Percentiles rank a stretch among this genome's conserved stretches.
phyloP scores from a whole-genome alignment of 192 early-diverging fungal genomes.

The Podila epigama region DNA sequence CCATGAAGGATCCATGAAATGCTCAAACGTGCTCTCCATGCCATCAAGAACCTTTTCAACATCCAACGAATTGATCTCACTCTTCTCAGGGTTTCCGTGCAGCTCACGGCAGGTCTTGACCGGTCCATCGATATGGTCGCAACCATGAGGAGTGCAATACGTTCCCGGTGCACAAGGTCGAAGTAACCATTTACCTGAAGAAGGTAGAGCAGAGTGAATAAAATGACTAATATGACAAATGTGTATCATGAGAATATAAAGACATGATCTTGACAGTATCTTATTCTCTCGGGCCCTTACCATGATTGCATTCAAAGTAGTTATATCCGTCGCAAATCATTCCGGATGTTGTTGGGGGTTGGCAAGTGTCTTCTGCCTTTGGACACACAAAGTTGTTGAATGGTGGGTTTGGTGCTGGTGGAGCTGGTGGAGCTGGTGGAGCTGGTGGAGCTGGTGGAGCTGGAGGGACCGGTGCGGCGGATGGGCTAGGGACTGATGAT shows the following conservation, averaged over 20 bases:
- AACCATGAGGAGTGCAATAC: conserved; percentile 24
- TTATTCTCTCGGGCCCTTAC: too few species aligned
- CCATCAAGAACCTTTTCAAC: conserved; percentile 7
- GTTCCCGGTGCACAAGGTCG: conserved; percentile 27
- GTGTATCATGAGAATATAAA: too few species aligned
- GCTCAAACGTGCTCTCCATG: conserved; percentile 17
- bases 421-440: neutral
- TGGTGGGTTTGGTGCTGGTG: neutral
- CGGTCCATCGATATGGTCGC: conserved; percentile 8
- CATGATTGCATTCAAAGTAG: conserved; percentile 7
- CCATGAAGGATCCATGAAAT: conserved; percentile 9
- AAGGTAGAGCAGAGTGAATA: neutral
- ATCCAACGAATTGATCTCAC: neutral
- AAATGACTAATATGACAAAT: too few species aligned
- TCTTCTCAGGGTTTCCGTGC: neutral
- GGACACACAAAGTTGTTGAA: neutral
- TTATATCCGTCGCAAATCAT: conserved; percentile 24
- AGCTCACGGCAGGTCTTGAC: conserved; percentile 26
- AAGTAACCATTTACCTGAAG: conserved; percentile 2
- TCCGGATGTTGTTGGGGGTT: neutral
- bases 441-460: neutral
- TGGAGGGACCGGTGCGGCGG: neutral
- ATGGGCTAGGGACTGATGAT: neutral
- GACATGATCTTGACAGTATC: too few species aligned
- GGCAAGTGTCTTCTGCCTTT: neutral